Evolutionary conservation across 106 monocot species (phyloP).

Genomic region (Ottelia alismoides): DNA sequence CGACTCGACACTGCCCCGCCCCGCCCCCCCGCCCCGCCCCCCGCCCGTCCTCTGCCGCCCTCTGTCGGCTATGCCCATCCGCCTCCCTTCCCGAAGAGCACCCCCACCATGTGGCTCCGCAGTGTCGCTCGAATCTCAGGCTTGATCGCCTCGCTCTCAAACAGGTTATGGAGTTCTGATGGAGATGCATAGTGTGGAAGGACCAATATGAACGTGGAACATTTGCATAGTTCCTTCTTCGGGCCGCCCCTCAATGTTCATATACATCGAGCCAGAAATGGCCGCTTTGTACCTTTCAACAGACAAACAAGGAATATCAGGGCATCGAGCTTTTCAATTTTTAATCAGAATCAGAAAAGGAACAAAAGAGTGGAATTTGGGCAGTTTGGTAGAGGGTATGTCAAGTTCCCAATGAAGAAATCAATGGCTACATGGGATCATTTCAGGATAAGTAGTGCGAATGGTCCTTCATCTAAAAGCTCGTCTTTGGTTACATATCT

Average conservation of each 20-base stretch:
- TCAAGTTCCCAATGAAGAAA: constrained; percentile 12
- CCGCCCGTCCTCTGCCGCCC: too few relatives aligned
- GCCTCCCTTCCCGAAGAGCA: too few relatives aligned
- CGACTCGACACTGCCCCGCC: too few relatives aligned
- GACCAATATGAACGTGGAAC: constrained; percentile 38
- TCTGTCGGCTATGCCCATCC: too few relatives aligned
- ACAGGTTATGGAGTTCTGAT: too few relatives aligned
- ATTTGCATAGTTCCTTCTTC: constrained; percentile 25
- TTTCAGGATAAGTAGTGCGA: constrained; percentile 30
- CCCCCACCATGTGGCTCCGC: too few relatives aligned
- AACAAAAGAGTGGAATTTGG: constrained; percentile 2
- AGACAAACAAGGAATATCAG: constrained; percentile 5
- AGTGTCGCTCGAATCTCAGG: too few relatives aligned
- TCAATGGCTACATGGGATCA: constrained; percentile 13
- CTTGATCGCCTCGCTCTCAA: too few relatives aligned
- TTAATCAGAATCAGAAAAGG: constrained; percentile 10
- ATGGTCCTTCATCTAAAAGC: constrained; percentile 29
- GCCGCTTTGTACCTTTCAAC: not conserved
- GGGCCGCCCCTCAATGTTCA: constrained; percentile 28
- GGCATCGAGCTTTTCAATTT: constrained; percentile 8
- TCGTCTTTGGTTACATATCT: constrained; percentile 30
- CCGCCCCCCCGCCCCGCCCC: too few relatives aligned
- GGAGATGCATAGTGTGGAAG: too few relatives aligned
- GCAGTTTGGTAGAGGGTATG: not conserved
- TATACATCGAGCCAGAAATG: constrained; percentile 10